Evolutionary conservation across 2,329 filamentous ascomycete genomes (phyloP).

Genomic region (Trichoderma sp.): DNA sequence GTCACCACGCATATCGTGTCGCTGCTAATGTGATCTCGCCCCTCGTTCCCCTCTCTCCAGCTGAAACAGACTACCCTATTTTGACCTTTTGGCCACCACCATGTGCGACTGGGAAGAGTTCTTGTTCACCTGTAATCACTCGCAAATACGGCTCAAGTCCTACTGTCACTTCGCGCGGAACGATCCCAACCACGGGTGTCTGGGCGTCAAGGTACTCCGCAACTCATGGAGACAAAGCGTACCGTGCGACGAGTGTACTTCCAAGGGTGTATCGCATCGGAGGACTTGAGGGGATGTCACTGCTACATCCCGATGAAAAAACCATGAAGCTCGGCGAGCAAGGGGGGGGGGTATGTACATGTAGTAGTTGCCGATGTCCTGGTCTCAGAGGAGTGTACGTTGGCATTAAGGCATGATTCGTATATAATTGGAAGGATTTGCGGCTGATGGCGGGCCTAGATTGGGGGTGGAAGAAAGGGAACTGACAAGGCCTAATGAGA

Average conservation of each 20-base stretch:
- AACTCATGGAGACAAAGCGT: constrained; percentile 59
- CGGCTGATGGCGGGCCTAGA: constrained; percentile 11
- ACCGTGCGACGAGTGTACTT: constrained; percentile 53
- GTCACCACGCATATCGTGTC: neutral
- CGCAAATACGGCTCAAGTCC: constrained; percentile 59
- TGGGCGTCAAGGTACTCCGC: constrained; percentile 65
- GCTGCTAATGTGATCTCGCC: constrained; percentile 5
- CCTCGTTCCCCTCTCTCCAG: neutral
- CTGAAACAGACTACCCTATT: neutral
- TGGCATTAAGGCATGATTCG: neutral
- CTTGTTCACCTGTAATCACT: constrained; percentile 66
- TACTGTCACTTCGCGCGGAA: constrained; percentile 77
- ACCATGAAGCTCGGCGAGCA: neutral
- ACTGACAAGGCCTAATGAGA: neutral
- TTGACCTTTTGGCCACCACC: constrained; percentile 31
- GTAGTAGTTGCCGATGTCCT: neutral
- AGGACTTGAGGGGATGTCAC: neutral
- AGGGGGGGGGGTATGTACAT: neutral
- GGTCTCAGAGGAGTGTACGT: constrained; percentile 7
- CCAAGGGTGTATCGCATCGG: neutral
- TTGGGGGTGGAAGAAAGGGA: neutral
- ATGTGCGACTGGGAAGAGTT: constrained; percentile 77
- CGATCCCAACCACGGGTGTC: constrained; percentile 69
- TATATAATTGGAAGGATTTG: neutral
- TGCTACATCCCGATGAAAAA: neutral